phyloP scores from a whole-genome alignment of 176 grass and related monocot genomes.

The Oryza punctata region DNA sequence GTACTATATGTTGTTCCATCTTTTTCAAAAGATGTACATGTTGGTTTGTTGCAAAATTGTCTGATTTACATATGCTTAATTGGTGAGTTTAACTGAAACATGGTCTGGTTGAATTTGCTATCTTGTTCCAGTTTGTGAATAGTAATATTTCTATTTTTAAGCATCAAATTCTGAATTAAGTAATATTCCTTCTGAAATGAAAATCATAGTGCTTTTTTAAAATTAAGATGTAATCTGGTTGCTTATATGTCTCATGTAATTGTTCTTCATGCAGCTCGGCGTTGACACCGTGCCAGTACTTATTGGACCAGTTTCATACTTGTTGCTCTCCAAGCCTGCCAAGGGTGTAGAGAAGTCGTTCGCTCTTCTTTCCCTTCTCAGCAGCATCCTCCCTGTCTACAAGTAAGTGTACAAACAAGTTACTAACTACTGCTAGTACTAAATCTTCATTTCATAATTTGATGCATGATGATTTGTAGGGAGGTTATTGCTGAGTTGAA shows the following conservation, averaged over 20 bases:
- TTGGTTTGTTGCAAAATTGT: not conserved
- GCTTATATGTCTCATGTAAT: not conserved
- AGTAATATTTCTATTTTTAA: not conserved
- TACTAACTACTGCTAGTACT: not conserved
- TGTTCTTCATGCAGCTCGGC: constrained; percentile 60
- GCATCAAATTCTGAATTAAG: not conserved
- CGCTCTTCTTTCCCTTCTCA: constrained; percentile 83
- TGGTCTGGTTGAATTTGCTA: not conserved
- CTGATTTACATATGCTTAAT: not conserved
- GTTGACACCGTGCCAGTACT: constrained; percentile 82
- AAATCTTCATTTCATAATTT: constrained; percentile 39
- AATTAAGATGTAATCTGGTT: not conserved
- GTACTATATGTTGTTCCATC: not conserved
- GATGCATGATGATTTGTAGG: constrained; percentile 42
- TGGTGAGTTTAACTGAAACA: not conserved
- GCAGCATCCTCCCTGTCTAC: constrained; percentile 78
- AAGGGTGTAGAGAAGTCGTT: constrained; percentile 91
- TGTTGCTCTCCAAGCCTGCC: constrained; percentile 89
- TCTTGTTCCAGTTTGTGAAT: not conserved
- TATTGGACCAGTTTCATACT: constrained; percentile 90
- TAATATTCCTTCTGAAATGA: not conserved
- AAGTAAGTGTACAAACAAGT: constrained; percentile 63
- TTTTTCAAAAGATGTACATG: not conserved
- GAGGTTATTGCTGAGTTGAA: constrained; percentile 87
- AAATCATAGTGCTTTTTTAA: not conserved